Base-by-base conservation (phyloP, 129 eudicot genomes). In the Cynara cardunculus region DNA sequence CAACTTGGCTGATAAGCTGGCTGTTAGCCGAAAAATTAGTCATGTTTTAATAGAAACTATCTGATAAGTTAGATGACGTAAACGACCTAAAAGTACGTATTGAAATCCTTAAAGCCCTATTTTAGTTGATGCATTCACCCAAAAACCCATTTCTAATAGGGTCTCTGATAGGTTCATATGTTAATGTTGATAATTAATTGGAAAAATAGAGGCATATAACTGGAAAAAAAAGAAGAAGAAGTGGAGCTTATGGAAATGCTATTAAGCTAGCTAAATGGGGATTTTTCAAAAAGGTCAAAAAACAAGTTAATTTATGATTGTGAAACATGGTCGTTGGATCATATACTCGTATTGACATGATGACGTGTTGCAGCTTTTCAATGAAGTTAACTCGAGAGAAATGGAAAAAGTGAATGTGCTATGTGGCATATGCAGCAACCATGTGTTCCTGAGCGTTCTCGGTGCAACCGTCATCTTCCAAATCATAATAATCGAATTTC, bases 361-460 rank as follows among this genome's bases (percentile, higher is more conserved):
- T 62, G 26, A 64, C 3, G n/a, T 53, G 21, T 22, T 87, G 89
- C 93, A 96, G 99, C 83, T 96, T 22, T 96, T 96, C 77, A 96
- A 96, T 10, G 99, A 96, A 83, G 80, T 96, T 34, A 96, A 87
- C 89, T 96, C 97, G 2, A 65, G 97, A 73, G 97, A 96, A 71
- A 96, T 96, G 99, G 99, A 92, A 80, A 91, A 86, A 78, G 72
- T 88, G 27, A 86, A 96, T 74, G 99, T 92, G 69, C 64, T 92
- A 0, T 84, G 81, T 2, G 97, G 99, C 22, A 92, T 95, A 73
- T 71, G 83, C 79, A 87, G 88, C 53, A 95, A 95, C 87, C 53
- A 88, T 14, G 97, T 96, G 11, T 95, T 95, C 73, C 90, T 96
- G 53, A 71, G 76, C 3, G 99, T 96, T 76, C 64, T 96, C 35